Evolutionary conservation across 2,329 filamentous ascomycete species (phyloP).

Genomic region (Alternaria ethzedia): DNA sequence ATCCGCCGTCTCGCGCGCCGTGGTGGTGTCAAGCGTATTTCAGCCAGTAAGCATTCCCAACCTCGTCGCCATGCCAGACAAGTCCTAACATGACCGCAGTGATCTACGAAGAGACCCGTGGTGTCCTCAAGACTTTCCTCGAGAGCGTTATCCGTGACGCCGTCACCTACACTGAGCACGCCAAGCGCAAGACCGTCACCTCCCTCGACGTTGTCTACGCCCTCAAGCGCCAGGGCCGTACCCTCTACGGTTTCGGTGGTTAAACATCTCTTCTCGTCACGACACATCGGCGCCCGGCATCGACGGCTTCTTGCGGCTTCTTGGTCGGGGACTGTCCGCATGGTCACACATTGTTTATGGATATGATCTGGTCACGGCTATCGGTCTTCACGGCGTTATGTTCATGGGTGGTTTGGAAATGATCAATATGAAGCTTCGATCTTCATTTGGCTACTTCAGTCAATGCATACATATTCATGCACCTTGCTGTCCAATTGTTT

Average conservation of each 20-base stretch:
- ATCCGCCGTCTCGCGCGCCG: conserved; percentile 62
- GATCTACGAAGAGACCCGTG: conserved; percentile 81
- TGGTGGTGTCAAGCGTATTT: conserved; percentile 62
- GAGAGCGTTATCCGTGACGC: conserved; percentile 78
- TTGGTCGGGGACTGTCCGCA: conserved; percentile 22
- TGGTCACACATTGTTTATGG: conserved; percentile 33
- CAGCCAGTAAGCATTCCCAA: conserved; percentile 51
- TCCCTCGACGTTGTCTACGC: conserved; percentile 70
- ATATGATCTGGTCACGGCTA: conserved; percentile 37
- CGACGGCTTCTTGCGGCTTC: conserved; percentile 11
- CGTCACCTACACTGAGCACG: conserved; percentile 80
- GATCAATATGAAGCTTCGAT: conserved; percentile 31
- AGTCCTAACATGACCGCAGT: conserved; percentile 53
- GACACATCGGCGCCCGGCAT: conserved; percentile 13
- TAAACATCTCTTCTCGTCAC: conserved; percentile 57
- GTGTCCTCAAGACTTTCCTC: conserved; percentile 79
- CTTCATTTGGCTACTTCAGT: conserved; percentile 30
- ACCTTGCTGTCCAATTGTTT: not conserved
- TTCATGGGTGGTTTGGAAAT: conserved; percentile 32
- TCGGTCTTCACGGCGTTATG: conserved; percentile 41
- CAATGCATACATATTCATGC: conserved; percentile 32
- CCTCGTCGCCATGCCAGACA: not conserved
- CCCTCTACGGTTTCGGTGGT: conserved; percentile 89
- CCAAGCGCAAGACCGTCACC: conserved; percentile 81
- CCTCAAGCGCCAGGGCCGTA: conserved; percentile 69